These are phyloP conservation scores for Albatrellus sp. DNA, from an alignment of 1,284 basidiomycete genomes.

Conservation along the genomic window DNA sequence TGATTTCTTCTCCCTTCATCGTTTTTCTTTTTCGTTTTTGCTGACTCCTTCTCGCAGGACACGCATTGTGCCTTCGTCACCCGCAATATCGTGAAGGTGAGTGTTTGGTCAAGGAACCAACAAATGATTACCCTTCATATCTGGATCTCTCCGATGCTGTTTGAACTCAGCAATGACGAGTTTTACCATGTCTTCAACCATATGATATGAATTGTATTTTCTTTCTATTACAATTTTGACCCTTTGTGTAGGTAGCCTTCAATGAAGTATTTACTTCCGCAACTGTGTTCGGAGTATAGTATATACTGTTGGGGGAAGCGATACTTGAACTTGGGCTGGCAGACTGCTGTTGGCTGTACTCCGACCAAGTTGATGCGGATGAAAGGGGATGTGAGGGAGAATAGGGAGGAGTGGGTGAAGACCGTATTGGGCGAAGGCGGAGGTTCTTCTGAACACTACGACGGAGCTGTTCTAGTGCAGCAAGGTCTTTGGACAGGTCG, in stretches of 20 bases:
- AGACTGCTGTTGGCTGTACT: slow-evolving; percentile 20
- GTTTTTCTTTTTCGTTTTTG: background rate
- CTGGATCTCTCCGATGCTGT: too few species aligned
- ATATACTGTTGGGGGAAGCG: slow-evolving; percentile 30
- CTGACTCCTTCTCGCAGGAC: background rate
- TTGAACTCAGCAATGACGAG: background rate
- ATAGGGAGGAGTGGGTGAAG: slow-evolving; percentile 24
- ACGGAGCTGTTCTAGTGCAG: slow-evolving; percentile 52
- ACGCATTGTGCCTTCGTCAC: background rate
- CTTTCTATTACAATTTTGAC: background rate
- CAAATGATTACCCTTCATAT: background rate
- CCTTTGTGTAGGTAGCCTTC: background rate
- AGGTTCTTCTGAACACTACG: slow-evolving; percentile 63
- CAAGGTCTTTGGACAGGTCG: slow-evolving; percentile 54
- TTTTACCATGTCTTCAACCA: slow-evolving; percentile 29
- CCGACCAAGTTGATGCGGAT: slow-evolving; percentile 17
- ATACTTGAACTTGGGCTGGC: slow-evolving; percentile 36
- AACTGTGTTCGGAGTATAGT: slow-evolving; percentile 34
- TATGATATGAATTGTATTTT: slow-evolving; percentile 18
- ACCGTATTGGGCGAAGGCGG: slow-evolving; percentile 59
- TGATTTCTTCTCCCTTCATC: slow-evolving; percentile 5
- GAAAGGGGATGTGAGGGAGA: slow-evolving; percentile 21
- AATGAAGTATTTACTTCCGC: too few species aligned
- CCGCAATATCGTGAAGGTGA: too few species aligned
- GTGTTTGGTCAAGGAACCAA: too few species aligned